These are phyloP conservation scores for Ophiostoma australiae DNA, from an alignment of 2,329 filamentous ascomycete genomes.

Conservation along the genomic window DNA sequence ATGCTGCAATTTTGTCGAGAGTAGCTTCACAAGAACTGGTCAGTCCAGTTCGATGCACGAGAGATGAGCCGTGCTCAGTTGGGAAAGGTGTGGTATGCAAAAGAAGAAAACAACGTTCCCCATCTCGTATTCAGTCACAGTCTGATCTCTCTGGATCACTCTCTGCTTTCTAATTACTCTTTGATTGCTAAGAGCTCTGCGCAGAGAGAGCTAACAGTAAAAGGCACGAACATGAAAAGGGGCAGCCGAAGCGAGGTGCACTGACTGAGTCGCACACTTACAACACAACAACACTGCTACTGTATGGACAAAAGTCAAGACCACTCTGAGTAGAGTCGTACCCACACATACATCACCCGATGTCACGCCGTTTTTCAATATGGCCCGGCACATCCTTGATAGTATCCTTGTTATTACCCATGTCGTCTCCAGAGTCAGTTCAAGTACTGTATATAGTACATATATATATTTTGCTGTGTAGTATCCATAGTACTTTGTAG, in stretches of 20 bases:
- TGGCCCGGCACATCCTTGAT: slow-evolving; percentile 7
- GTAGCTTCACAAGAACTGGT: background rate
- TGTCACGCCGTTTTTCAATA: slow-evolving; percentile 9
- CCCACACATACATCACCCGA: background rate
- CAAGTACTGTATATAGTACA: too few species aligned
- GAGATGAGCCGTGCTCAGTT: background rate
- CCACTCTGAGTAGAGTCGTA: background rate
- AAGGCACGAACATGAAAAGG: slow-evolving; percentile 5
- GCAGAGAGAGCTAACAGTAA: background rate
- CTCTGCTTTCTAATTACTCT: background rate
- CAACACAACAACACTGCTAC: background rate
- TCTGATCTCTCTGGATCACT: too few species aligned
- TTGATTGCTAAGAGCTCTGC: background rate
- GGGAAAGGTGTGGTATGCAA: background rate
- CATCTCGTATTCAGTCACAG: slow-evolving; percentile 9
- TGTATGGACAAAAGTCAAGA: background rate
- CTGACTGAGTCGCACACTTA: background rate
- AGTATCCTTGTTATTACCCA: background rate
- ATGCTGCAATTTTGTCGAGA: background rate
- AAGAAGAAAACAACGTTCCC: background rate
- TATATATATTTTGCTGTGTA: too few species aligned
- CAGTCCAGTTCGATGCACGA: background rate
- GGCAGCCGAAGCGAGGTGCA: slow-evolving; percentile 4
- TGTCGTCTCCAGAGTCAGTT: background rate
- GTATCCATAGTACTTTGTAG: background rate